Conservation (phyloP, 2,329 filamentous ascomycete species). For the Podosphaera leucotricha region DNA sequence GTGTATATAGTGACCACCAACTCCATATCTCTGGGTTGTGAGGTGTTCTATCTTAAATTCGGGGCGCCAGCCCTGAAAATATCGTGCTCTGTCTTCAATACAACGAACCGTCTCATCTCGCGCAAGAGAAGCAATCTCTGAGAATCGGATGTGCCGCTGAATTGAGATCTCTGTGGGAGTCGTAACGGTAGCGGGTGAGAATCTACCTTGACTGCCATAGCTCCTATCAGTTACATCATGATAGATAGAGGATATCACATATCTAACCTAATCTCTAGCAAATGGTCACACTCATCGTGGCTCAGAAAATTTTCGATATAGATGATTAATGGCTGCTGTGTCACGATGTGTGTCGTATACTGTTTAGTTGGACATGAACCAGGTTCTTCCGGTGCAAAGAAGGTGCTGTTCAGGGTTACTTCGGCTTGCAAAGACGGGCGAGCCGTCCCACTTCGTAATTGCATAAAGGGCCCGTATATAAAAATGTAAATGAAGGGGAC, state of each 20-base stretch:
- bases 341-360: conserved; percentile 24
- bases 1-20: conserved; percentile 32
- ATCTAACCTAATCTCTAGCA: conserved; percentile 26
- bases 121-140: conserved; percentile 24
- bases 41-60: conserved; percentile 34
- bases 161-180: conserved; percentile 22
- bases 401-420: conserved; percentile 10
- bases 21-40: conserved; percentile 36
- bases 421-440: conserved; percentile 2
- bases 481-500: conserved; percentile 13
- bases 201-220: conserved; percentile 21
- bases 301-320: conserved; percentile 33
- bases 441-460: conserved; percentile 7
- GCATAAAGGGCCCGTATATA: conserved; percentile 10
- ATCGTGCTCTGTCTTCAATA: conserved; percentile 31
- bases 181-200: conserved; percentile 29
- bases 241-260: background rate
- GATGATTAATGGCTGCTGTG: conserved; percentile 28
- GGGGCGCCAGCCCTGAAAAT: conserved; percentile 34
- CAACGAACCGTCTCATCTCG: conserved; percentile 28
- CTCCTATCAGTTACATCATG: conserved; percentile 4
- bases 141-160: conserved; percentile 26
- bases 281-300: conserved; percentile 22
- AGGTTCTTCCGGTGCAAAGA: conserved; percentile 13
- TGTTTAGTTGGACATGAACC: conserved; percentile 10